Percentiles rank a stretch among this genome's conserved stretches.
Conservation (phyloP, 345 rosid species). For the Sisymbrium irio region DNA sequence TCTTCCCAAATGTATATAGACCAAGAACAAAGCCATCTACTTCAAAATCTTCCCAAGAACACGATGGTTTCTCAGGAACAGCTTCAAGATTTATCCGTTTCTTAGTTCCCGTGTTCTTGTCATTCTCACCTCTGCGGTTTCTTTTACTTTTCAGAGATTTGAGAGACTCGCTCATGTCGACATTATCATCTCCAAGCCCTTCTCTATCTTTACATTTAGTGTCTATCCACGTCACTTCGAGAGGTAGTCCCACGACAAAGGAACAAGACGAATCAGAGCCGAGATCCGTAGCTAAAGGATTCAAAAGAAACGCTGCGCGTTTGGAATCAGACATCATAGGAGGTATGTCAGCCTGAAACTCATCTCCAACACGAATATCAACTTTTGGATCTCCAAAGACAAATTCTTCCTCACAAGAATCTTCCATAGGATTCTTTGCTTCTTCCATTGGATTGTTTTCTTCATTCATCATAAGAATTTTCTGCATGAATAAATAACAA, state of each 20-base stretch:
- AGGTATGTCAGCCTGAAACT: constrained; percentile 61
- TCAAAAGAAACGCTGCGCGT: constrained; percentile 25
- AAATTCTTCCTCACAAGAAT: constrained; percentile 35
- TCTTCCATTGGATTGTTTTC: constrained; percentile 30
- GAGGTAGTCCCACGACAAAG: constrained; percentile 45
- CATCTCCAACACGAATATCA: constrained; percentile 54
- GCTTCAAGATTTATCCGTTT: constrained; percentile 23
- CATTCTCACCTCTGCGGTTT: constrained; percentile 25
- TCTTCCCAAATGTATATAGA: constrained; percentile 53
- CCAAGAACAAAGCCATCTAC: constrained; percentile 52
- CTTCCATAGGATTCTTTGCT: constrained; percentile 27
- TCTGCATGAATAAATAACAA: background rate
- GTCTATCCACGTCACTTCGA: constrained; percentile 46
- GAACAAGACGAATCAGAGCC: constrained; percentile 29
- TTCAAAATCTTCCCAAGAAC: constrained; percentile 48
- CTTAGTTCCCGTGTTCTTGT: constrained; percentile 11
- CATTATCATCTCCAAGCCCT: constrained; percentile 13
- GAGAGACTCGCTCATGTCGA: constrained; percentile 30
- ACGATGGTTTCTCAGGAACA: constrained; percentile 37
- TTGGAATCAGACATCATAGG: constrained; percentile 44
- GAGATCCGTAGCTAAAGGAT: constrained; percentile 34
- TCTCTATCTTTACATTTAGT: constrained; percentile 10
- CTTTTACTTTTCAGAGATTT: constrained; percentile 39
- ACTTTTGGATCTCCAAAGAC: constrained; percentile 45
- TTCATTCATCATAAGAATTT: constrained; percentile 24